Evolutionary conservation across 2,329 filamentous ascomycete species (phyloP), one percentile per base, ranked within the genome.

Genomic region (Cercospora sp.): DNA sequence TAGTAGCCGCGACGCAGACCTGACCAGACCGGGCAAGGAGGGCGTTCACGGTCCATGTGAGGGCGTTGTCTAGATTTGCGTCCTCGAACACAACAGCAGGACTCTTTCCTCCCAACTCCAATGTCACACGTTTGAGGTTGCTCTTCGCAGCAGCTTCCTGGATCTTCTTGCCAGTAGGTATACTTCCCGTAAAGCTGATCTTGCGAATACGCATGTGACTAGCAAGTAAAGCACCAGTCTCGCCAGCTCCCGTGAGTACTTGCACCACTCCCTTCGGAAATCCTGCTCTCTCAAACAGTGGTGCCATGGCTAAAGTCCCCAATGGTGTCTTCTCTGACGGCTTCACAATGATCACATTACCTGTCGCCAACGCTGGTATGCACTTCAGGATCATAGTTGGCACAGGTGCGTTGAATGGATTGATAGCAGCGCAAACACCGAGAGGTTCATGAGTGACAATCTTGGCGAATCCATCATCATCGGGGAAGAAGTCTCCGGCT

Each of bases 261-360:
- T 90, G 87, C 0, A 90, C 75, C 12, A 90, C 86, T 32, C 88
- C 88, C 1, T 85, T 83, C 0, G 87, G 87, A 77, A 90, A 86
- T 76, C 88, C 81, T 26, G 82, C 76, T 65, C 85, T 81, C 0
- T 82, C 85, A 13, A 65, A 65, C 1, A 90, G 75, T 75, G 90
- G 87, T 6, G 81, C 84, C 13, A 88, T 74, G 76, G 90, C 89
- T 32, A 90, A 79, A 3, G 80, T 79, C 0, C 81, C 82, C 75
- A 88, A 88, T 2, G 86, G 86, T 0, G 86, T 87, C 74, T 84
- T 87, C 0, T 85, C 84, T 18, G 74, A 67, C 73, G 82, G 75
- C 73, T 79, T 77, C 62, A 76, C 68, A 57, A 78, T 79, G 69
- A 79, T 76, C 34, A 74, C 76, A 69, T 77, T 77, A 32, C 78